phyloP scores from a whole-genome alignment of 345 rosid species.

The Capsella bursapastoris region DNA sequence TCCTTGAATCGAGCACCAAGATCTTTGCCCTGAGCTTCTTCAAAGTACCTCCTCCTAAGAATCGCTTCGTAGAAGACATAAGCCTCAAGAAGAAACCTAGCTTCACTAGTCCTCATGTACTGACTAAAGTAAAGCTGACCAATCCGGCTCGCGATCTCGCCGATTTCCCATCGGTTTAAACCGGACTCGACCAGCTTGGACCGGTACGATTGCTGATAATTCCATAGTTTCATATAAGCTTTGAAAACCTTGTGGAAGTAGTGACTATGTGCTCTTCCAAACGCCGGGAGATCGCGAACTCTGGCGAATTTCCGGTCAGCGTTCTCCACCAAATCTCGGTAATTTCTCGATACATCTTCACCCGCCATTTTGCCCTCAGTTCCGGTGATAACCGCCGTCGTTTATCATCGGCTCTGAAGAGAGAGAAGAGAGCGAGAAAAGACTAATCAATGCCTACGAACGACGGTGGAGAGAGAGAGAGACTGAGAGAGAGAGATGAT shows the following conservation, averaged over 20 bases:
- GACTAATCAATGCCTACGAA: constrained; percentile 29
- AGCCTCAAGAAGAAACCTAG: constrained; percentile 81
- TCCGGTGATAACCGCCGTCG: constrained; percentile 38
- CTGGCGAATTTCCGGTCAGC: constrained; percentile 95
- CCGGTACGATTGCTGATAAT: constrained; percentile 88
- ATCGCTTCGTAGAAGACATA: constrained; percentile 96
- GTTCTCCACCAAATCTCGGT: constrained; percentile 73
- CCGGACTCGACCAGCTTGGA: constrained; percentile 74
- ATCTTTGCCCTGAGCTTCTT: constrained; percentile 63
- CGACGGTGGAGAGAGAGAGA: constrained; percentile 39
- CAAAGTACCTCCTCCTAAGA: constrained; percentile 76
- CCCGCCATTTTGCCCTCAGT: constrained; percentile 50
- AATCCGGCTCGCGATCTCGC: constrained; percentile 99
- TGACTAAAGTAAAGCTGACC: constrained; percentile 96
- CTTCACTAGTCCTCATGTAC: constrained; percentile 93
- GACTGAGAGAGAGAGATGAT: not conserved
- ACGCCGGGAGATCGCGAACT: constrained; percentile 81
- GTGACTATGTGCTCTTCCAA: constrained; percentile 61
- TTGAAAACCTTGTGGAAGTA: constrained; percentile 85
- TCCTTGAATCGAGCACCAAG: constrained; percentile 81
- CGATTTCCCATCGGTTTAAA: constrained; percentile 94
- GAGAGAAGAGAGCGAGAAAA: constrained; percentile 16
- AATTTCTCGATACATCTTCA: constrained; percentile 57
- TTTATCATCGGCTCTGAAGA: constrained; percentile 39
- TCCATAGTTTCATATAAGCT: constrained; percentile 96